Evolutionary conservation across 306 rosid species (phyloP).

Genomic region (Acacia melanoxylon): DNA sequence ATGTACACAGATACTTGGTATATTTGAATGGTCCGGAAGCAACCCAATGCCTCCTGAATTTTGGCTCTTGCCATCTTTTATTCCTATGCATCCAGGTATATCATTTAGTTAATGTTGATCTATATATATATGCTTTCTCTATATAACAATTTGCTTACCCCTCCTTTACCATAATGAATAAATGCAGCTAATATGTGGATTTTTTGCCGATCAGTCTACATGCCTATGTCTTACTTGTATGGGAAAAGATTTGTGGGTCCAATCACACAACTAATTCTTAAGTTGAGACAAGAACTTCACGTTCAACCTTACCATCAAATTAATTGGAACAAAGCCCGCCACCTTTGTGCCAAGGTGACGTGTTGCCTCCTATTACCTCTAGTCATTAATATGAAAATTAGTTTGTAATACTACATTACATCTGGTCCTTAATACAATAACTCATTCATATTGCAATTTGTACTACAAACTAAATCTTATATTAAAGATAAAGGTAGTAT

Average conservation of each 20-base stretch:
- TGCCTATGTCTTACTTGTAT: not conserved
- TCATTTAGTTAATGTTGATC: not conserved
- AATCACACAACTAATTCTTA: not conserved
- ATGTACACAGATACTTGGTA: not conserved
- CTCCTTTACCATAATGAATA: not conserved
- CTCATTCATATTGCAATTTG: no score
- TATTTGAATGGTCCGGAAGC: not conserved
- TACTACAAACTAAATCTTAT: no score
- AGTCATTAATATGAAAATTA: no score
- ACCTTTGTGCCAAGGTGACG: conserved; percentile 1
- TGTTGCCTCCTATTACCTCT: not conserved
- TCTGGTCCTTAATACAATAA: no score
- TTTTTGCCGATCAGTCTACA: not conserved
- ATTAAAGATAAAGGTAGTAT: no score
- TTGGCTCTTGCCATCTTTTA: not conserved
- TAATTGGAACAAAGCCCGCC: not conserved
- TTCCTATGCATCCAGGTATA: not conserved
- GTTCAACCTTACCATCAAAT: not conserved
- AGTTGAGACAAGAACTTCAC: not conserved
- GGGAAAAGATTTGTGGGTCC: not conserved
- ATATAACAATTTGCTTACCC: not conserved
- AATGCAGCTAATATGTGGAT: not conserved
- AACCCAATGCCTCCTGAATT: conserved; percentile 7
- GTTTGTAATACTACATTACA: no score
- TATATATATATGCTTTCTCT: no score